Base-by-base conservation (phyloP, 306 rosid genomes). In the Vigna radiata region DNA sequence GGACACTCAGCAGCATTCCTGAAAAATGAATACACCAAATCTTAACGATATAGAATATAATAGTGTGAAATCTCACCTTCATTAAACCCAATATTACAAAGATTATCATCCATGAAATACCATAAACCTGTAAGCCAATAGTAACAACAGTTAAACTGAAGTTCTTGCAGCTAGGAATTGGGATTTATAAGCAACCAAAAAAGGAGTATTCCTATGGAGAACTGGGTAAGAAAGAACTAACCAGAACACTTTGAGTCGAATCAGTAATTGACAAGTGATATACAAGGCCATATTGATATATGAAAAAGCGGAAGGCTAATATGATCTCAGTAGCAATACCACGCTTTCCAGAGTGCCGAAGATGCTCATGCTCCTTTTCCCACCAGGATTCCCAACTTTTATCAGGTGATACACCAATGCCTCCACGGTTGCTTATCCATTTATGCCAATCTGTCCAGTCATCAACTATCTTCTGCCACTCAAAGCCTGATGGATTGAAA, bases 371-470 rank as follows among this genome's bases (percentile, higher is more conserved):
- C 61, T 95, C 97, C 49, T 89, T 89, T 77, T 92, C 95, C 98
- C 98, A 92, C 98, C 97, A 95, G 50, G 98, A 95, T 82, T 95
- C 98, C 98, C 98, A 95, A 79, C 98, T 95, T 70, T 70, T 95
- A 12, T 88, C 93, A 0, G 91, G 89, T 55, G 87, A 46, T 47
- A 95, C 97, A 66, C 98, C 98, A 0, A 95, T 95, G 33, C 98
- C 98, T 52, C 98, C 98, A 1, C 82, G 92, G 75, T 86, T 95
- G 79, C 88, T 86, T 72, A 95, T 92, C 98, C 98, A 95, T 85
- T 90, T 92, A 11, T 88, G 91, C 98, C 98, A 95, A 87, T 95
- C 98, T 48, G 93, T 87, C 93, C 91, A 95, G 73, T 95, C 98
- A 78, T 95, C 98, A 10, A 95, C 85, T 59, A 95, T 95, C 87